Percentiles rank a stretch among this genome's conserved stretches.
These are phyloP conservation scores for Knufia petricola DNA, from an alignment of 2,329 filamentous ascomycete genomes.

Conservation along the genomic window DNA sequence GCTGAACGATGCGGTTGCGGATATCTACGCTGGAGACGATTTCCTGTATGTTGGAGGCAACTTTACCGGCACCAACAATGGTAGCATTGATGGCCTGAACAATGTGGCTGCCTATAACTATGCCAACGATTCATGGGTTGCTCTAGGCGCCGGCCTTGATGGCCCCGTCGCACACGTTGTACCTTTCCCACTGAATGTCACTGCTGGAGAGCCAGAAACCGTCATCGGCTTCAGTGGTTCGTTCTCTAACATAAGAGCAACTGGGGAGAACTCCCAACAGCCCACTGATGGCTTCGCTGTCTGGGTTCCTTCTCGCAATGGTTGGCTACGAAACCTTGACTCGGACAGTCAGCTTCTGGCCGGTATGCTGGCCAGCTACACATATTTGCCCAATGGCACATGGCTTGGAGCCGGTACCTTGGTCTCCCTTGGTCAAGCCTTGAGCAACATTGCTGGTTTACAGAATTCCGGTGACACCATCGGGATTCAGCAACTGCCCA, in stretches of 20 bases:
- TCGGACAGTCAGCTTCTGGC: conserved; percentile 55
- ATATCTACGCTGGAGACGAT: conserved; percentile 58
- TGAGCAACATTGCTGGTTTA: conserved; percentile 63
- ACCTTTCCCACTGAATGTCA: conserved; percentile 69
- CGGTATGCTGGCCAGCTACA: conserved; percentile 62
- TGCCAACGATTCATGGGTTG: conserved; percentile 57
- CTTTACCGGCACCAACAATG: conserved; percentile 63
- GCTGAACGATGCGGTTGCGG: conserved; percentile 67
- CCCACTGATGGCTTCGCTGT: conserved; percentile 69
- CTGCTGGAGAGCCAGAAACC: conserved; percentile 55
- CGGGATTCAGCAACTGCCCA: conserved; percentile 31
- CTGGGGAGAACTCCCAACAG: conserved; percentile 52
- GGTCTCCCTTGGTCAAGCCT: conserved; percentile 61
- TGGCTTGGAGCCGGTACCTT: conserved; percentile 76
- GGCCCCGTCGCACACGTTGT: conserved; percentile 67
- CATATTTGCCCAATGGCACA: conserved; percentile 50
- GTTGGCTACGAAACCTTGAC: conserved; percentile 77
- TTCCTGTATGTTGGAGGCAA: conserved; percentile 72
- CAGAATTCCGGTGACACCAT: conserved; percentile 25
- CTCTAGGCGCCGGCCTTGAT: conserved; percentile 78
- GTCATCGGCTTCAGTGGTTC: conserved; percentile 71
- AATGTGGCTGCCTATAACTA: conserved; percentile 70
- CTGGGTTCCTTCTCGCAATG: conserved; percentile 76
- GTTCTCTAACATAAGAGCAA: conserved; percentile 64
- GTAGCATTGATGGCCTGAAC: conserved; percentile 44